phyloP scores from a whole-genome alignment of 2,329 filamentous ascomycete genomes.

The Cercospora sojina region DNA sequence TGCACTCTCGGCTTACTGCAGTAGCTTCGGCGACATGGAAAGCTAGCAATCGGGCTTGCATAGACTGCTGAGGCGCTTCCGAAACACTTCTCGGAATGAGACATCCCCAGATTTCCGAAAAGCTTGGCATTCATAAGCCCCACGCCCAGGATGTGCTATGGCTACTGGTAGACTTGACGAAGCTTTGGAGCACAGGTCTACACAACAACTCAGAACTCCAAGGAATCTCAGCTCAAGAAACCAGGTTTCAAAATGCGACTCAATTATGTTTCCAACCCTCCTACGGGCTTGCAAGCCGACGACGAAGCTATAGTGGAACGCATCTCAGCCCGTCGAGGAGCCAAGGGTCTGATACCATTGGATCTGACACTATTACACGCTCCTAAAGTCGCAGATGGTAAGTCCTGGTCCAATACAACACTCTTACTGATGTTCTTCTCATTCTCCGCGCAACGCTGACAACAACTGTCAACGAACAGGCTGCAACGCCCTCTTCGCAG shows the following conservation, averaged over 20 bases:
- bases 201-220: background rate
- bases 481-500: background rate
- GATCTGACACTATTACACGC: background rate
- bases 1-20: background rate
- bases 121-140: background rate
- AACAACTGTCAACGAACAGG: background rate
- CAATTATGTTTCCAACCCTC: background rate
- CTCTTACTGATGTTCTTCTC: background rate
- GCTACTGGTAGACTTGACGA: background rate
- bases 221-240: background rate
- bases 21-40: background rate
- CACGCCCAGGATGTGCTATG: background rate
- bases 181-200: background rate
- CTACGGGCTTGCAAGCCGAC: background rate
- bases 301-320: background rate
- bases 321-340: background rate
- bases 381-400: background rate
- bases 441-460: background rate
- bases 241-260: background rate
- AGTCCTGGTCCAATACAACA: background rate
- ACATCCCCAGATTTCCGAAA: background rate
- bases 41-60: background rate
- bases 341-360: background rate
- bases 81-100: background rate
- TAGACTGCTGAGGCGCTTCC: background rate